These are phyloP conservation scores for Starmerella vaccinii DNA, from an alignment of 805 yeast species.

Conservation along the genomic window DNA sequence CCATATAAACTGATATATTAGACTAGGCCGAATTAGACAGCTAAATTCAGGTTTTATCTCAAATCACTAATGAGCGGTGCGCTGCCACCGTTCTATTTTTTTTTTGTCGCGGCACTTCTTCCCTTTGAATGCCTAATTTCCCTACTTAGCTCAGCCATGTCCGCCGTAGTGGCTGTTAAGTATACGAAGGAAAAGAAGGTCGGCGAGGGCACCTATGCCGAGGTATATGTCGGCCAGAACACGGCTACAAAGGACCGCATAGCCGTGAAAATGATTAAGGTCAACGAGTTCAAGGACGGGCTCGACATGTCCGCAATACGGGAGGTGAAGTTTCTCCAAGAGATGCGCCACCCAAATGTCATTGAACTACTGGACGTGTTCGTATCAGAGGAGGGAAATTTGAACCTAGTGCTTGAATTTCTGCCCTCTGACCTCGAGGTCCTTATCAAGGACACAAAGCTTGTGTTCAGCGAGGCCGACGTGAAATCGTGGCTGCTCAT, in stretches of 20 bases:
- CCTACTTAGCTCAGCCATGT: slow-evolving; percentile 6
- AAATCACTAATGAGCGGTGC: too few relatives aligned
- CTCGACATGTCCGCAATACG: slow-evolving; percentile 94
- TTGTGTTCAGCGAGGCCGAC: slow-evolving; percentile 75
- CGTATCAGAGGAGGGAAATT: slow-evolving; percentile 43
- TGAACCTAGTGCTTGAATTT: slow-evolving; percentile 86
- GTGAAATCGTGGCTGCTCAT: slow-evolving; percentile 88
- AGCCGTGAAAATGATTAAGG: slow-evolving; percentile 92
- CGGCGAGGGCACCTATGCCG: slow-evolving; percentile 99
- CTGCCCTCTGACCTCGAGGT: slow-evolving; percentile 87
- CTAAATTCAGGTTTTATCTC: too few relatives aligned
- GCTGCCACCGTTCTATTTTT: too few relatives aligned
- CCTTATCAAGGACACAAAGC: slow-evolving; percentile 65
- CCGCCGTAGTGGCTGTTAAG: slow-evolving; percentile 8
- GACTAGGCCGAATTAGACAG: too few relatives aligned
- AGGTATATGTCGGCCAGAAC: slow-evolving; percentile 70
- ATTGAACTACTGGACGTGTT: slow-evolving; percentile 85
- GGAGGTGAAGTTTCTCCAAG: slow-evolving; percentile 79
- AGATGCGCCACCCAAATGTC: slow-evolving; percentile 74
- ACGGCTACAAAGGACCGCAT: slow-evolving; percentile 46
- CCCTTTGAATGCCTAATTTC: too few relatives aligned
- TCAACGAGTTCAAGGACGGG: slow-evolving; percentile 91
- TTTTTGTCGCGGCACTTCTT: neutral
- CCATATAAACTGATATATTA: too few relatives aligned
- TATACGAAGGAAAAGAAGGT: slow-evolving; percentile 59